A percentile compares a stretch with the other conserved stretches of the same genome.
Evolutionary conservation across 306 rosid genomes (phyloP).

Genomic region (Quercus robur): DNA sequence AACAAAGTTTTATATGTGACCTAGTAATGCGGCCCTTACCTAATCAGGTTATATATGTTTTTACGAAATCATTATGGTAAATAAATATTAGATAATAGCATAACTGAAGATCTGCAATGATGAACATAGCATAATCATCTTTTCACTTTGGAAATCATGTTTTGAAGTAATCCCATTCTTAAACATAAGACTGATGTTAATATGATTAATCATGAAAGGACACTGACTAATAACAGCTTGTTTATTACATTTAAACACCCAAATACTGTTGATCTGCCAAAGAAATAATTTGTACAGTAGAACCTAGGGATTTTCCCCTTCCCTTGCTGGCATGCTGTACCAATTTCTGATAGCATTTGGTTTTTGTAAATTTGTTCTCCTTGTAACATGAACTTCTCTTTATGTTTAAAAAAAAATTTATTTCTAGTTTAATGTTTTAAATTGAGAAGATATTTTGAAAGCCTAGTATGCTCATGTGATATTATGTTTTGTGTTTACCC

Average conservation of each 20-base stretch:
- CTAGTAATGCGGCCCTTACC: background rate
- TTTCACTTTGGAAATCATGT: background rate
- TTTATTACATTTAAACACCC: background rate
- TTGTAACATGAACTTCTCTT: background rate
- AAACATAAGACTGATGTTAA: background rate
- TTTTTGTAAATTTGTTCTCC: background rate
- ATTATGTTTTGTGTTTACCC: constrained; percentile 30
- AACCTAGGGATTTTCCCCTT: background rate
- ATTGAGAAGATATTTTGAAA: constrained; percentile 15
- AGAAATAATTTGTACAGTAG: background rate
- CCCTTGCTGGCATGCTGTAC: background rate
- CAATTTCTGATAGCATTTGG: background rate
- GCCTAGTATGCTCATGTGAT: constrained; percentile 13
- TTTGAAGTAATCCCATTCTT: background rate
- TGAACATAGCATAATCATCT: background rate
- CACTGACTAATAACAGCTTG: background rate
- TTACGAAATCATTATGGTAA: background rate
- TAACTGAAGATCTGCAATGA: background rate
- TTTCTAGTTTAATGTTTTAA: background rate
- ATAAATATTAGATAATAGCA: background rate
- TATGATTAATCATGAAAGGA: background rate
- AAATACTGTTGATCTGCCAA: background rate
- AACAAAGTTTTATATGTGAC: background rate
- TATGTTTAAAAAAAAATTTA: background rate
- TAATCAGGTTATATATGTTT: background rate